phyloP scores from a whole-genome alignment of 2,329 filamentous ascomycete species.

The Exophiala alcalophila region DNA sequence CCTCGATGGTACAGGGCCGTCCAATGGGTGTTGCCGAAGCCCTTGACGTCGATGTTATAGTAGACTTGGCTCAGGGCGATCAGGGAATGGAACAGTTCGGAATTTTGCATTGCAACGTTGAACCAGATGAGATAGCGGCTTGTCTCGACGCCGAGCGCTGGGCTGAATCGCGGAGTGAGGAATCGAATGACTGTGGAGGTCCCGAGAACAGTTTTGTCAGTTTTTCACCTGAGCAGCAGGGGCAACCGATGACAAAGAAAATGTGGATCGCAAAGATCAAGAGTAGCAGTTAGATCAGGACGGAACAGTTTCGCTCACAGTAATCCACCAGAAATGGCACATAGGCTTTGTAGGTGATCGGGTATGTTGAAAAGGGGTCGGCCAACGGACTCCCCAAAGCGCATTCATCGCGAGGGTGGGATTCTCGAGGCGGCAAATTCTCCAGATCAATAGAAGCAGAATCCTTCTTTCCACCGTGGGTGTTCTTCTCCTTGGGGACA shows the following conservation, averaged over 20 bases:
- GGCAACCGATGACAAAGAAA: not conserved
- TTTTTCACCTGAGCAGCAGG: not conserved
- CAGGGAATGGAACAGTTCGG: conserved; percentile 20
- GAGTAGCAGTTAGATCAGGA: not conserved
- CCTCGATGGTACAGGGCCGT: conserved; percentile 20
- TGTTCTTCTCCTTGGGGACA: conserved; percentile 2
- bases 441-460: not conserved
- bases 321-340: conserved; percentile 22
- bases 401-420: conserved; percentile 9
- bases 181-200: conserved; percentile 17
- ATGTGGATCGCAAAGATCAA: not conserved
- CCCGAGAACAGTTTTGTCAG: not conserved
- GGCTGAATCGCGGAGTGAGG: conserved; percentile 19
- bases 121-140: conserved; percentile 24
- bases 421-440: not conserved
- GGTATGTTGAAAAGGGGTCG: conserved; percentile 18
- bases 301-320: too few relatives aligned
- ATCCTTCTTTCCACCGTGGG: not conserved
- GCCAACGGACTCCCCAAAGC: conserved; percentile 11
- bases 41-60: conserved; percentile 21
- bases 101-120: conserved; percentile 20
- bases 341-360: conserved; percentile 11
- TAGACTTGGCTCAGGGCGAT: conserved; percentile 23
- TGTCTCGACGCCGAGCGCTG: conserved; percentile 16
- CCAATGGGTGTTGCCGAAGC: conserved; percentile 16